These are phyloP conservation scores for Fusarium avenaceum DNA, from an alignment of 2,329 filamentous ascomycete species.

Conservation along the genomic window DNA sequence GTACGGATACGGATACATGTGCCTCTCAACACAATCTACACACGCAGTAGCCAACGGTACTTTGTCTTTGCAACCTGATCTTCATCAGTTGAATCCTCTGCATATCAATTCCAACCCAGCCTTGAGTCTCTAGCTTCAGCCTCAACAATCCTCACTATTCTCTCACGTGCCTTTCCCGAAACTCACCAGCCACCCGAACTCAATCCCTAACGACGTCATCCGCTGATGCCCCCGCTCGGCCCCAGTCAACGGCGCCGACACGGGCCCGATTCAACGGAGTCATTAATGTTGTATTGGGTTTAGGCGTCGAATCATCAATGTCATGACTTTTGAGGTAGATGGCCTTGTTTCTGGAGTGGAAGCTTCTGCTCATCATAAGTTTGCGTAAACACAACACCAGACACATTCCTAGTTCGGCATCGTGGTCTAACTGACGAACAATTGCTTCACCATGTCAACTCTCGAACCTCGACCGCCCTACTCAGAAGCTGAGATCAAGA, in stretches of 20 bases:
- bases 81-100: not conserved
- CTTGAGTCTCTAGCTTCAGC: not conserved
- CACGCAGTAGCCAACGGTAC: not conserved
- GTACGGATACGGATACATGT: not conserved
- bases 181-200: conserved; percentile 9
- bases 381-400: not conserved
- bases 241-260: conserved; percentile 33
- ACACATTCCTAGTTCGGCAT: not conserved
- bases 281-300: conserved; percentile 1
- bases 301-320: conserved; percentile 1
- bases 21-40: not conserved
- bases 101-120: not conserved
- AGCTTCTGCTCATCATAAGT: not conserved
- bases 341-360: not conserved
- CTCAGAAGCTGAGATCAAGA: conserved; percentile 80
- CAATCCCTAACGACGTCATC: conserved; percentile 15
- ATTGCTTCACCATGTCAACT: conserved; percentile 75
- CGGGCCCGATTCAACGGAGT: conserved; percentile 12
- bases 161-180: not conserved
- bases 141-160: not conserved
- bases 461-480: conserved; percentile 82
- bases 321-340: conserved; percentile 14
- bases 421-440: not conserved
- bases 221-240: conserved; percentile 20
- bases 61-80: not conserved